Percentiles rank a stretch among this genome's conserved stretches.
Conservation (phyloP, 495 filamentous ascomycete species). For the Podospora conica region DNA sequence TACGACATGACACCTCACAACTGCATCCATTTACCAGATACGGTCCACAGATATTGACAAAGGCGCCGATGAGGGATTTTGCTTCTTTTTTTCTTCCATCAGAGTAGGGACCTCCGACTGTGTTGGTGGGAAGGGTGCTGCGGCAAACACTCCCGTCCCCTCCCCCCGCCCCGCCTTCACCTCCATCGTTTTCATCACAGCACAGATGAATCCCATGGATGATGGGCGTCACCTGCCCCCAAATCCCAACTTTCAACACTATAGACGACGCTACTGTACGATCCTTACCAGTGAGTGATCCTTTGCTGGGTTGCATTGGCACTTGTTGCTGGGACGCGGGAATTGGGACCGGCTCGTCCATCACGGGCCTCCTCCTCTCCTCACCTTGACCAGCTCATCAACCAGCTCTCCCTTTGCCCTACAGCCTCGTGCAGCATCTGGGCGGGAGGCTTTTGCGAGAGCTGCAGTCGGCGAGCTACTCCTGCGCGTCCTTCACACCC, state of each 20-base stretch:
- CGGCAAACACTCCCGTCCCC: neutral
- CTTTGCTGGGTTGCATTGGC: neutral
- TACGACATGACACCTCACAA: conserved; percentile 3
- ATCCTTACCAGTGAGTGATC: neutral
- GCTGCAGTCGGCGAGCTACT: neutral
- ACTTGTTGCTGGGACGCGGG: neutral
- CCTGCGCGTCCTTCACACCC: conserved; percentile 29
- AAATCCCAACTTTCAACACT: neutral
- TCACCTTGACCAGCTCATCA: neutral
- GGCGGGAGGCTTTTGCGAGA: conserved; percentile 11
- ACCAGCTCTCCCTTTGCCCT: conserved; percentile 2
- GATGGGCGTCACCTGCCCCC: no score
- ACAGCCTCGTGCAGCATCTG: conserved; percentile 4
- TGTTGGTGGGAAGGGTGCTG: neutral
- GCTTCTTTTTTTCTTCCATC: neutral
- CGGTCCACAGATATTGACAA: neutral
- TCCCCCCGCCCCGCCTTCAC: neutral
- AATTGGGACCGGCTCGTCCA: no score
- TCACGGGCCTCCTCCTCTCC: neutral
- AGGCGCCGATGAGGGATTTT: neutral
- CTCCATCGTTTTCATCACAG: neutral
- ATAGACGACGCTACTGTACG: neutral
- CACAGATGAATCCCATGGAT: neutral
- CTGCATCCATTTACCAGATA: neutral
- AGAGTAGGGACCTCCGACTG: neutral